Evolutionary conservation across 495 filamentous ascomycete species (phyloP).

Genomic region (Geoglossum glabrum): DNA sequence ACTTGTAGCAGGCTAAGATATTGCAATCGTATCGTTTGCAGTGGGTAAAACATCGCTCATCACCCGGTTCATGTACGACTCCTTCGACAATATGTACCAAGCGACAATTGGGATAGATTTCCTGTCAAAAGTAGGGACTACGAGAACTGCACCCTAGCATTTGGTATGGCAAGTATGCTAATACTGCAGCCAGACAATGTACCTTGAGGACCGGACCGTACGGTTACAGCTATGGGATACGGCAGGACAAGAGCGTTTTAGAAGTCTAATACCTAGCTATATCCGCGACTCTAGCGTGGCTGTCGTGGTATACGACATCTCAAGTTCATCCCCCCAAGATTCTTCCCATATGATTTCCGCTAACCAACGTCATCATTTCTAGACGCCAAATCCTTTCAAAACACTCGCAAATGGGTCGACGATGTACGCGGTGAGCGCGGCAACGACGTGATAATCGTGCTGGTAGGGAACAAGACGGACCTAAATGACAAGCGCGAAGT

Average conservation of each 20-base stretch:
- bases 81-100: slow-evolving; percentile 99
- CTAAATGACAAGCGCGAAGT: slow-evolving; percentile 94
- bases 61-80: slow-evolving; percentile 99
- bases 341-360: background rate
- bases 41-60: slow-evolving; percentile 98
- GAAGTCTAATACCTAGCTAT: slow-evolving; percentile 90
- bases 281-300: slow-evolving; percentile 94
- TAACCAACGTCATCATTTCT: background rate
- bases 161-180: slow-evolving; percentile 6
- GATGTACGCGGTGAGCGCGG: slow-evolving; percentile 92
- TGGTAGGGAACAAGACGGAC: slow-evolving; percentile 98
- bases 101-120: slow-evolving; percentile 99
- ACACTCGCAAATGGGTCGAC: slow-evolving; percentile 98
- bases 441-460: slow-evolving; percentile 94
- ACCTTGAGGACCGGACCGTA: slow-evolving; percentile 94
- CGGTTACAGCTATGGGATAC: slow-evolving; percentile 97
- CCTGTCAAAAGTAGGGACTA: slow-evolving; percentile 61
- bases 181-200: slow-evolving; percentile 58
- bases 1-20: slow-evolving; percentile 1
- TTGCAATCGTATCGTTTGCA: slow-evolving; percentile 17
- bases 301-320: slow-evolving; percentile 96
- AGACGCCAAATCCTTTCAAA: slow-evolving; percentile 86
- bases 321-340: slow-evolving; percentile 28
- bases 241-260: slow-evolving; percentile 90
- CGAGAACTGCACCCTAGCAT: background rate